Percentiles rank a stretch among this genome's conserved stretches.
Conservation (phyloP, 148 eudicot genomes). For the Vaccinium myrtillus region DNA sequence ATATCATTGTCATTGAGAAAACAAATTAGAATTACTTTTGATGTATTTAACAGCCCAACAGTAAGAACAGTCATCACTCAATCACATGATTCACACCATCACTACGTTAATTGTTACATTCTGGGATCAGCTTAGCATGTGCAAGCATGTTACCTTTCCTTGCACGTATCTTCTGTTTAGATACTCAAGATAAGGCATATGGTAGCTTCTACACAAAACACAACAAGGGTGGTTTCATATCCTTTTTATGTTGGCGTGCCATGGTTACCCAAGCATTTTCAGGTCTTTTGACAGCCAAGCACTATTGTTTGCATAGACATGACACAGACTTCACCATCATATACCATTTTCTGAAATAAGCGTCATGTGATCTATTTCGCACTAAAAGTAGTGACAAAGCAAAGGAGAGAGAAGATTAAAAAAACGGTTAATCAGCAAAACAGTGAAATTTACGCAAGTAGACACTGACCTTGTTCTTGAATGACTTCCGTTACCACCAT, state of each 20-base stretch:
- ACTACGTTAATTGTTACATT: neutral
- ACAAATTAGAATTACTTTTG: neutral
- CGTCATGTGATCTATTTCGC: neutral
- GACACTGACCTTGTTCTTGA: conserved; percentile 54
- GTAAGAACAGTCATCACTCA: neutral
- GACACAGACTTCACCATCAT: neutral
- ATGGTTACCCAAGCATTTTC: no score
- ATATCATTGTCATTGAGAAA: neutral
- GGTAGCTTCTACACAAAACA: neutral
- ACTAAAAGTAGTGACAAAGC: neutral
- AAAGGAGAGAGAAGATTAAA: neutral
- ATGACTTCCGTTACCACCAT: conserved; percentile 28
- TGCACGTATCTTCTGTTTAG: neutral
- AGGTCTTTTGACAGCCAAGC: neutral
- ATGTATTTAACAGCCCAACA: neutral
- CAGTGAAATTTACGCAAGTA: neutral
- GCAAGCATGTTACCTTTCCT: neutral
- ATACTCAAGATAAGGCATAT: neutral
- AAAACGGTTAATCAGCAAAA: neutral
- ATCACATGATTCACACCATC: neutral
- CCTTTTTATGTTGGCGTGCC: no score
- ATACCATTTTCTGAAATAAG: conserved; percentile 1
- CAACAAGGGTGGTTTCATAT: neutral
- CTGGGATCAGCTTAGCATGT: neutral
- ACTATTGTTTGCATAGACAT: neutral